A percentile compares a stretch with the other conserved stretches of the same genome.
Evolutionary conservation across 345 rosid genomes (phyloP).

Genomic region (Pistacia atlantica): DNA sequence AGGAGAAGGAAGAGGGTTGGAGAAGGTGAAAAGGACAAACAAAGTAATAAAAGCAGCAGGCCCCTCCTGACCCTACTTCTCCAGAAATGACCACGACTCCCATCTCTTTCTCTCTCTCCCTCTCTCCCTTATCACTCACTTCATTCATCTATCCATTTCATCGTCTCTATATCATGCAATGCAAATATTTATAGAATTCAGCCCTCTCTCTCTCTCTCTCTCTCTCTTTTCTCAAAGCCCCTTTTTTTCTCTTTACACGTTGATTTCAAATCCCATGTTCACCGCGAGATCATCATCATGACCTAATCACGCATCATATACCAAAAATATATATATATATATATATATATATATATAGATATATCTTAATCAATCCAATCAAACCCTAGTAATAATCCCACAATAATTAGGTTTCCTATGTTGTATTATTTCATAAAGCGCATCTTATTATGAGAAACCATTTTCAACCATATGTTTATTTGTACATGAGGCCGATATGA

Average conservation of each 20-base stretch:
- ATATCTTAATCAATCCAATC: not conserved
- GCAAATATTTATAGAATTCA: constrained; percentile 9
- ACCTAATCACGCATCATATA: constrained; percentile 34
- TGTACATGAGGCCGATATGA: not conserved
- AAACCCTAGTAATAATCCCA: not conserved
- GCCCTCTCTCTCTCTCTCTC: not conserved
- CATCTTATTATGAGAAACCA: too few relatives aligned
- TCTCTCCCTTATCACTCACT: constrained; percentile 2
- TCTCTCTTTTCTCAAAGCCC: not conserved
- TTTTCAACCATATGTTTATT: not conserved
- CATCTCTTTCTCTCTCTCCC: constrained; percentile 15
- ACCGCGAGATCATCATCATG: constrained; percentile 29
- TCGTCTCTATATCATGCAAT: constrained; percentile 19
- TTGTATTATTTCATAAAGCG: not conserved
- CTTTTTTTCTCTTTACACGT: constrained; percentile 4
- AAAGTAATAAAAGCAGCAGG: constrained; percentile 44
- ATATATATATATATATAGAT: too few relatives aligned
- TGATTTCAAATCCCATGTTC: constrained; percentile 13
- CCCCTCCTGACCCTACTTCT: constrained; percentile 33
- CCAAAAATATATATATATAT: too few relatives aligned
- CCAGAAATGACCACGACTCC: constrained; percentile 29
- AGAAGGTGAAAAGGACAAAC: constrained; percentile 45
- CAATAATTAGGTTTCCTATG: constrained; percentile 3
- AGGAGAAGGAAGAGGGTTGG: constrained; percentile 19
- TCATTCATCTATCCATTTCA: not conserved